Conservation (phyloP, 768 basidiomycete species). For the Strobilomyces echinocephalus region DNA sequence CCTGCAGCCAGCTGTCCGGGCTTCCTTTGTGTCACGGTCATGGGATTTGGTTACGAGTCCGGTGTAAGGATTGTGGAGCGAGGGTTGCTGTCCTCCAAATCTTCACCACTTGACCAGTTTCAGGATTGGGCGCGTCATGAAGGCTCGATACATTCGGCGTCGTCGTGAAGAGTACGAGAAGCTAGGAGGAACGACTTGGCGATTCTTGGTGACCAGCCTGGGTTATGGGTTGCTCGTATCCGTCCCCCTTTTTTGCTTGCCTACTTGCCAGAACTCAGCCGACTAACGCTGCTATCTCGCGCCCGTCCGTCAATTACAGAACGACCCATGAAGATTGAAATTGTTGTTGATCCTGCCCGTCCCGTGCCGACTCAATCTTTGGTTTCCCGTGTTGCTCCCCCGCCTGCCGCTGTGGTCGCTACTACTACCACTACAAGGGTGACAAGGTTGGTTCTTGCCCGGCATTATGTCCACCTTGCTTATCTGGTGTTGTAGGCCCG, state of each 20-base stretch:
- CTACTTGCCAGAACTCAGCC: constrained; percentile 34
- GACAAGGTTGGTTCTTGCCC: constrained; percentile 32
- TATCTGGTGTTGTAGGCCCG: constrained; percentile 23
- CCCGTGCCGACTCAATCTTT: constrained; percentile 60
- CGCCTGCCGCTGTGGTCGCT: constrained; percentile 34
- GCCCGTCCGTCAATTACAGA: constrained; percentile 50
- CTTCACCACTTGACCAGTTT: constrained; percentile 34
- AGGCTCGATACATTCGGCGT: constrained; percentile 19
- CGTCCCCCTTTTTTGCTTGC: constrained; percentile 42
- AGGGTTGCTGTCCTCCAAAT: constrained; percentile 25
- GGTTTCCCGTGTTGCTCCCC: constrained; percentile 80
- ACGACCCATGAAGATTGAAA: constrained; percentile 98
- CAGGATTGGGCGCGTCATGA: constrained; percentile 28
- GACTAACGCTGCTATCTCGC: constrained; percentile 34
- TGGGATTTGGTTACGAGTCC: constrained; percentile 29
- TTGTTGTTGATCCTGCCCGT: constrained; percentile 82
- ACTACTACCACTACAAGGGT: constrained; percentile 20
- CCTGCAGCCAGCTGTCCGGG: constrained; percentile 24
- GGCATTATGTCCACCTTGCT: not conserved
- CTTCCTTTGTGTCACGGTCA: constrained; percentile 28
- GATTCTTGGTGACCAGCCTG: constrained; percentile 22
- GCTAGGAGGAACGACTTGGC: constrained; percentile 23
- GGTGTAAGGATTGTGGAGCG: constrained; percentile 32
- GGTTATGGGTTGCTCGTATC: constrained; percentile 34
- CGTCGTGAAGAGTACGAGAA: constrained; percentile 20